A percentile compares a stretch with the other conserved stretches of the same genome.
Conservation (phyloP, 2,329 filamentous ascomycete species). For the Colletotrichum camelliae region DNA sequence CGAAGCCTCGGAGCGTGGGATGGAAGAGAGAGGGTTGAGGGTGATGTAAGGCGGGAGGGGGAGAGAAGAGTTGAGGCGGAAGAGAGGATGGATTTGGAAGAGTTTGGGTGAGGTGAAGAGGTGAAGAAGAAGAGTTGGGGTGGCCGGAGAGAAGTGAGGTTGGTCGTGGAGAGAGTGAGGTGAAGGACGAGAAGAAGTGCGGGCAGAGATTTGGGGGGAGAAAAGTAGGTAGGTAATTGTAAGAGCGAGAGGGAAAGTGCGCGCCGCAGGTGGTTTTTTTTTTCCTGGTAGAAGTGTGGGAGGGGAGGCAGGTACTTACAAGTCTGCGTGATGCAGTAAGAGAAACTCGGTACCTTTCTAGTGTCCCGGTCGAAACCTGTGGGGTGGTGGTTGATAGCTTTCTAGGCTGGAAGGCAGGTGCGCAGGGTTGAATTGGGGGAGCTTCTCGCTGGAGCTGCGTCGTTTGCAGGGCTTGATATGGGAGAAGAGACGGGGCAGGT, state of each 20-base stretch:
- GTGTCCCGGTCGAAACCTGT: background rate
- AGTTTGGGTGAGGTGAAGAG: constrained; percentile 28
- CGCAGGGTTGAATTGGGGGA: background rate
- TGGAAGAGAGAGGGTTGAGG: constrained; percentile 14
- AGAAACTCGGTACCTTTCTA: background rate
- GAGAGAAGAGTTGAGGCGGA: constrained; percentile 23
- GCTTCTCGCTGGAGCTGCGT: background rate
- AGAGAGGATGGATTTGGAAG: constrained; percentile 28
- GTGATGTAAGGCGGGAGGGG: constrained; percentile 1
- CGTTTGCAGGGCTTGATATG: background rate
- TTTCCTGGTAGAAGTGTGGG: constrained; percentile 7
- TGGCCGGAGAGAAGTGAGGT: constrained; percentile 24
- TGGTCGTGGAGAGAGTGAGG: constrained; percentile 28
- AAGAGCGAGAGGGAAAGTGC: constrained; percentile 27
- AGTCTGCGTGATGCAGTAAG: background rate
- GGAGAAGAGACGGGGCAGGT: background rate
- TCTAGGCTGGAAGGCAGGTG: background rate
- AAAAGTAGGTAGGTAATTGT: constrained; percentile 26
- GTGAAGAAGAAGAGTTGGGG: constrained; percentile 28
- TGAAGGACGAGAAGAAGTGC: constrained; percentile 23
- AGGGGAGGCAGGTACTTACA: background rate
- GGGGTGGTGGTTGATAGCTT: background rate
- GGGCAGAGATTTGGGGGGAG: constrained; percentile 32
- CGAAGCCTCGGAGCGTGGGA: constrained; percentile 18
- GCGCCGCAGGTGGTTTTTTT: background rate